Evolutionary conservation across 73 alveolate species (phyloP), one percentile per base, ranked within the genome.

Genomic region (Paramecium biaurelia): DNA sequence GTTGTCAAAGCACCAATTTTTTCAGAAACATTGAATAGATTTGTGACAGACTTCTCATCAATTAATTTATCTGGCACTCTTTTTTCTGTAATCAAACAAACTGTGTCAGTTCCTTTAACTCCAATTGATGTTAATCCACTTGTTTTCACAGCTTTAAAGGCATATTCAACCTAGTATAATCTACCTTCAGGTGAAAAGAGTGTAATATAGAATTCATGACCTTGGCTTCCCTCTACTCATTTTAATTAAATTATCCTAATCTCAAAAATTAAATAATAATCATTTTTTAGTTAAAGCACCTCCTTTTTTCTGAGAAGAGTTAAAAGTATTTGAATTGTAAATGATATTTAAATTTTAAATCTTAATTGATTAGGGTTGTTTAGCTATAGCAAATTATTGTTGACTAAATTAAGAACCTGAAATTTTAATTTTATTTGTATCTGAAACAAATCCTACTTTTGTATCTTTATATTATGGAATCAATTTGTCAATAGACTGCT

Each of bases 111-210:
- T 4, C 99, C 99, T 86, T 98, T 92, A 42, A 98, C 99, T 53
- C 99, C 99, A 67, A 98, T 92, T 3, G 99, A 92, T 10, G 99
- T 98, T 47, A 95, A 85, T 10, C 99, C 99, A 57, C 96, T 95
- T 82, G 92, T 93, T 90, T 96, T 94, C 20, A 97, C 99, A 21
- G 99, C 99, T 92, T 95, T 98, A 88, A 95, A 97, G n/a, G 99
- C 98, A 92, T 98, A 97, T 94, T 98, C 99, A 6, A 98, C 95
- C 92, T 98, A 96, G 63, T 97, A 97, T 86, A 98, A 95, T 87
- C 98, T 92, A 21, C 99, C 99, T 34, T 98, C 99, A 43, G 98
- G 98, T 38, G 99, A 95, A 94, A 98, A 98, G 82, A 98, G 97
- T 85, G 98, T 96, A 56, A 96, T 96, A 85, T 85, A 96, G 93